These are phyloP conservation scores for Talaromyces albobiverticillius DNA, from an alignment of 2,329 filamentous ascomycete species.

Conservation along the genomic window DNA sequence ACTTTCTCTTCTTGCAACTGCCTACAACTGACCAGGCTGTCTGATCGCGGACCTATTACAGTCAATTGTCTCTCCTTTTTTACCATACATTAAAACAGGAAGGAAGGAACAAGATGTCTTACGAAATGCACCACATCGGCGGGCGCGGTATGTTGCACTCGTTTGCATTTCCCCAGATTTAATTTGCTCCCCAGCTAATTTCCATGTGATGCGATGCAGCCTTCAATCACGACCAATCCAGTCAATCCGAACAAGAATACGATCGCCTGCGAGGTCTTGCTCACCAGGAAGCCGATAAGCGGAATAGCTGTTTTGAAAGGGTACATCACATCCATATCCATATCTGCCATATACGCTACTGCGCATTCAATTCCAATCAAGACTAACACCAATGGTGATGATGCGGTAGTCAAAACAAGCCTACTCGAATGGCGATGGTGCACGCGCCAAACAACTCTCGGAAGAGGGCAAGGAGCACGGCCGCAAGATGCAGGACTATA, in stretches of 20 bases:
- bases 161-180: neutral
- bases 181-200: neutral
- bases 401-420: conserved; percentile 67
- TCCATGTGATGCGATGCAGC: conserved; percentile 44
- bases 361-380: neutral
- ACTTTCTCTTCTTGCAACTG: neutral
- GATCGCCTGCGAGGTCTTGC: conserved; percentile 84
- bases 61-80: neutral
- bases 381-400: neutral
- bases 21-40: neutral
- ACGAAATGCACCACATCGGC: conserved; percentile 15
- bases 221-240: conserved; percentile 69
- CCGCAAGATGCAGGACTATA: conserved; percentile 80
- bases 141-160: conserved; percentile 5
- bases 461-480: conserved; percentile 84
- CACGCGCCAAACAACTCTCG: conserved; percentile 75
- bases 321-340: conserved; percentile 44
- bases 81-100: neutral
- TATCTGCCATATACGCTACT: neutral
- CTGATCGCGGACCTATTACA: neutral
- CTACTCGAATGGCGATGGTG: conserved; percentile 80
- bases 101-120: conserved; percentile 12
- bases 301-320: conserved; percentile 71
- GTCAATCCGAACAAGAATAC: conserved; percentile 74
- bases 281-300: conserved; percentile 74